phyloP scores from a whole-genome alignment of 2,329 filamentous ascomycete genomes.

The Nothomitra cinnamomea region DNA sequence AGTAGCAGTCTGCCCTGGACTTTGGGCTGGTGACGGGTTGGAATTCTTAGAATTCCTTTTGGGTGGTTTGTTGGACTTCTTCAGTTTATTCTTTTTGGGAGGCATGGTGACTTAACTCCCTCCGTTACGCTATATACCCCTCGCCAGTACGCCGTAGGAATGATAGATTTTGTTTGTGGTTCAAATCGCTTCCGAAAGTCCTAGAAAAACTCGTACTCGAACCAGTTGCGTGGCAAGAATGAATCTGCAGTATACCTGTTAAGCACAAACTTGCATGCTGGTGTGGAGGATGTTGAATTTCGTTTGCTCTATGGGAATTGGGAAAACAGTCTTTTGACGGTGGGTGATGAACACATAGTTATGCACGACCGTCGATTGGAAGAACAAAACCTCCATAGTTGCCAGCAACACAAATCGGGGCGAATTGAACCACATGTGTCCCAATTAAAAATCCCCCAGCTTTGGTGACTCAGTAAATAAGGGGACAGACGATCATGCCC shows the following conservation, averaged over 20 bases:
- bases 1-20: background rate
- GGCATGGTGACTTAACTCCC: background rate
- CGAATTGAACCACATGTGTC: background rate
- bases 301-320: constrained; percentile 3
- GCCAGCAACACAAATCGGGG: background rate
- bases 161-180: constrained; percentile 3
- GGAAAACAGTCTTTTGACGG: background rate
- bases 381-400: background rate
- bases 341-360: constrained; percentile 4
- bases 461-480: background rate
- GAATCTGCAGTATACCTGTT: constrained; percentile 1
- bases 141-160: background rate
- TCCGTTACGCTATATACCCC: constrained; percentile 2
- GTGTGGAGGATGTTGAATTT: constrained; percentile 3
- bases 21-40: background rate
- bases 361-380: constrained; percentile 2
- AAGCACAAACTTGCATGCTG: constrained; percentile 3
- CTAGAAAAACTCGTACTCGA: background rate
- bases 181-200: background rate
- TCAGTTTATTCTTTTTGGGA: background rate
- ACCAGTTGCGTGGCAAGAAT: constrained; percentile 2
- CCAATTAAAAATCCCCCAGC: background rate
- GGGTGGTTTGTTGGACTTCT: background rate
- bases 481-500: background rate
- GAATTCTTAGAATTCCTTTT: background rate